Conservation (phyloP, 208 protist genomes). For the Zelonia costaricensis region DNA sequence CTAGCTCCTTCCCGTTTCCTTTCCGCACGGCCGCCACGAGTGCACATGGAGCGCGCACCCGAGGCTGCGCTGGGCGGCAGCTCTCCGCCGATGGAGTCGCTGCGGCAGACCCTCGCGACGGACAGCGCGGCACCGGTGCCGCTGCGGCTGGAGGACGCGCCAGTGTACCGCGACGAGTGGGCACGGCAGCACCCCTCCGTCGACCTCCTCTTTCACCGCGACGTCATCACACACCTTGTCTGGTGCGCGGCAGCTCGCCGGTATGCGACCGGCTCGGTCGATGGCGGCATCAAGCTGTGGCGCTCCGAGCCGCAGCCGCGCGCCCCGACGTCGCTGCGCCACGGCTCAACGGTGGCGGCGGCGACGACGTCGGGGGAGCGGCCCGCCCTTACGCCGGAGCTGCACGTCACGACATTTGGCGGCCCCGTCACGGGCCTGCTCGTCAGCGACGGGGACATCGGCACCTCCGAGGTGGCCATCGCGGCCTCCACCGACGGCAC, state of each 20-base stretch:
- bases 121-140: conserved; percentile 22
- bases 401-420: conserved; percentile 60
- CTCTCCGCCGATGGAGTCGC: neutral
- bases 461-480: conserved; percentile 78
- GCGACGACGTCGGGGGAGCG: neutral
- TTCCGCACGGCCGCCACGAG: neutral
- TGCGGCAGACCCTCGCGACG: neutral
- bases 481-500: conserved; percentile 79
- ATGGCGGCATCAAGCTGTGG: conserved; percentile 90
- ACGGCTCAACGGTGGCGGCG: neutral
- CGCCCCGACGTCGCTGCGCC: conserved; percentile 17
- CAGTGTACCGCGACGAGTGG: conserved; percentile 67
- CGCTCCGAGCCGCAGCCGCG: conserved; percentile 55
- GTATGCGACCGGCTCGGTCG: conserved; percentile 70
- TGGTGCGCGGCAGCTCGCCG: conserved; percentile 46
- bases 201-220: conserved; percentile 75
- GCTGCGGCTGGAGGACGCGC: conserved; percentile 30
- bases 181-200: conserved; percentile 67
- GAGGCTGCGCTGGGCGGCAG: neutral
- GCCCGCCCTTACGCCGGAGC: conserved; percentile 61
- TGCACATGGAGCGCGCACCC: neutral
- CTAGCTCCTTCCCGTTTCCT: too few species aligned
- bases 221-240: conserved; percentile 66
- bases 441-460: conserved; percentile 46
- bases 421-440: conserved; percentile 70